Percentiles rank a stretch among this genome's conserved stretches.
Evolutionary conservation across 306 rosid genomes (phyloP).

Genomic region (Astragalus membranaceus): DNA sequence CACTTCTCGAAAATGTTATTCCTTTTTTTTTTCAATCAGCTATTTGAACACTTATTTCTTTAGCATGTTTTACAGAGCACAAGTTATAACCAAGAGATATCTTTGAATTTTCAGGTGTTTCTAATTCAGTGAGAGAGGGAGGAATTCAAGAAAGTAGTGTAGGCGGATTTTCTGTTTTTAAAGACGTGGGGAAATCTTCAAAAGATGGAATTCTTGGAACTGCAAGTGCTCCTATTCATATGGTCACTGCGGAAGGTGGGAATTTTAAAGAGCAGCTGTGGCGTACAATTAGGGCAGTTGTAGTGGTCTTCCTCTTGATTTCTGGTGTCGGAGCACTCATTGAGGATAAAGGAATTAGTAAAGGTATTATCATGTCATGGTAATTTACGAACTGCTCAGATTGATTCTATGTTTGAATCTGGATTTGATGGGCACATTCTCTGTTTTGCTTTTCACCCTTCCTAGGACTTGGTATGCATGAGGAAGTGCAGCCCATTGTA

Average conservation of each 20-base stretch:
- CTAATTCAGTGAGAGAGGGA: slow-evolving; percentile 46
- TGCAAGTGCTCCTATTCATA: slow-evolving; percentile 69
- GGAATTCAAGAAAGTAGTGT: slow-evolving; percentile 25
- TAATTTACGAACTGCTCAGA: neutral
- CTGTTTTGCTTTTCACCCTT: slow-evolving; percentile 16
- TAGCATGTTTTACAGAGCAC: neutral
- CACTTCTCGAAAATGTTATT: neutral
- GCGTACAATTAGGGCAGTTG: slow-evolving; percentile 60
- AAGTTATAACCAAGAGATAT: slow-evolving; percentile 11
- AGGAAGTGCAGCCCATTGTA: slow-evolving; percentile 72
- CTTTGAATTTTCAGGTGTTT: slow-evolving; percentile 46
- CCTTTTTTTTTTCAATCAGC: slow-evolving; percentile 9
- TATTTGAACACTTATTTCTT: neutral
- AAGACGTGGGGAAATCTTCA: slow-evolving; percentile 50
- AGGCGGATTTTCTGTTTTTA: slow-evolving; percentile 47
- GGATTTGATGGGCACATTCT: neutral
- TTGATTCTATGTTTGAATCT: neutral
- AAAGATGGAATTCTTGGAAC: slow-evolving; percentile 73
- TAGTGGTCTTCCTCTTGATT: slow-evolving; percentile 55
- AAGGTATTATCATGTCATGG: slow-evolving; percentile 48
- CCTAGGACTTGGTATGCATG: slow-evolving; percentile 57
- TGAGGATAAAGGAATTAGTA: slow-evolving; percentile 72
- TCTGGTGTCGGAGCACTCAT: slow-evolving; percentile 73
- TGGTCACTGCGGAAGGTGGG: slow-evolving; percentile 57
- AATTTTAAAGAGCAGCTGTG: slow-evolving; percentile 73